Conservation (phyloP, 352 stramenopile species). For the Phytophthora multivora region DNA sequence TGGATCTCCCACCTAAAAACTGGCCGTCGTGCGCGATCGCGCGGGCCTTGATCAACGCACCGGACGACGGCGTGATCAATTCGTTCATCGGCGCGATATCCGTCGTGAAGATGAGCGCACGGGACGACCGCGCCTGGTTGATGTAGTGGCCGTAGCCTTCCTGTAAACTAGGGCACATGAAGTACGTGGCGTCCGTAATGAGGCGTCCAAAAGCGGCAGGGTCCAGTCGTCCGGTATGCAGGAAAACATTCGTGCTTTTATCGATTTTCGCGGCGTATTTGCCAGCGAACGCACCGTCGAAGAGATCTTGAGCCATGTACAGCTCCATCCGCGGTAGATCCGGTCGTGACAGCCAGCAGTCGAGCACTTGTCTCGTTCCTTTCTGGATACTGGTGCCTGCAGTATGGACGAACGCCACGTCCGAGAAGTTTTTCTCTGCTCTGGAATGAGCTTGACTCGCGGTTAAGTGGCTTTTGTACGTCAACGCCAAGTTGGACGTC, state of each 20-base stretch:
- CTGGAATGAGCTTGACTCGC: conserved; percentile 9
- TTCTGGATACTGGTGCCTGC: conserved; percentile 54
- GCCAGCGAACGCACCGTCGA: conserved; percentile 28
- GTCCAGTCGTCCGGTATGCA: conserved; percentile 42
- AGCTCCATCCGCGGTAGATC: conserved; percentile 44
- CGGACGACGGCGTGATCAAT: conserved; percentile 47
- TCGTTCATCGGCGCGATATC: conserved; percentile 66
- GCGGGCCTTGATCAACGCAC: conserved; percentile 41
- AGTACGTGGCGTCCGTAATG: conserved; percentile 44
- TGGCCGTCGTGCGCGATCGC: conserved; percentile 28
- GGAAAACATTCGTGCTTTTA: conserved; percentile 32
- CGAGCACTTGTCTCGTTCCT: conserved; percentile 41
- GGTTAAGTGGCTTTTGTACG: conserved; percentile 25
- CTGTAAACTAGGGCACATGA: conserved; percentile 56
- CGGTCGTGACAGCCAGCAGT: conserved; percentile 43
- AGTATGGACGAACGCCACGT: conserved; percentile 49
- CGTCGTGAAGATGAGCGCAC: conserved; percentile 56
- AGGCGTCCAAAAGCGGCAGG: conserved; percentile 44
- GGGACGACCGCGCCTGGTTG: conserved; percentile 58
- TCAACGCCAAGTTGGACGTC: conserved; percentile 48
- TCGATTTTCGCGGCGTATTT: conserved; percentile 31
- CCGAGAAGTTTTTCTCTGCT: conserved; percentile 43
- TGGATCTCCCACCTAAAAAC: conserved; percentile 42
- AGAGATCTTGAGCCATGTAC: conserved; percentile 42
- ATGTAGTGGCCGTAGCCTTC: conserved; percentile 74